Base-by-base conservation (phyloP, 306 rosid genomes). In the Erythrophleum fordii region DNA sequence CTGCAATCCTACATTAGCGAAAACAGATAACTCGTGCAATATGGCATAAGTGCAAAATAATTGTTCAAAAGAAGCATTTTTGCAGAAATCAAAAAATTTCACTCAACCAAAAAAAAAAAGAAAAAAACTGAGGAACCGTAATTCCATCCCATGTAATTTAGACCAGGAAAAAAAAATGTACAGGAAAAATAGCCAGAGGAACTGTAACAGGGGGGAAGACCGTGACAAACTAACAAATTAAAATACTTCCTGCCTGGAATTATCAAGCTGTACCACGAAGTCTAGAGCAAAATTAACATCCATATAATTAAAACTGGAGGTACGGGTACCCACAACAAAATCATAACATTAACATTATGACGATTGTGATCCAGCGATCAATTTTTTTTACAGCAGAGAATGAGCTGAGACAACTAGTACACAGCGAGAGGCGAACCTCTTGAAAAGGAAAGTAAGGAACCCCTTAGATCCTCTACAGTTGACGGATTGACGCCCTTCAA, bases 401-500 rank as follows among this genome's bases (percentile, higher is more conserved):
- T 20, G 25, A 51, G 39, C 10, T 6, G 25, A 69, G 56, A 37
- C 25, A 3, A 44, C 16, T 4, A 5, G 34, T 12, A 20, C 41
- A 3, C 26, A 11, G 31, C 49, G 31, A 67, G 46, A 67, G 4
- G 37, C 77, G n/a, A 83, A 78, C 83, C 81, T 60, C 11, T 58
- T 11, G 23, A 75, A 62, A 52, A 78, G 29, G 11, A 23, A 22
- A 53, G 70, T 17, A 8, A 37, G 37, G 49, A 58, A 72, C 25
- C 34, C 0, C 17, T 11, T 6, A 5, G 51, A 62, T 46, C 69
- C 9, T 14, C 17, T 18, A 28, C 46, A 69, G 76, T 25, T 22
- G 79, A 65, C 72, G 41, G 52, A 28, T 25, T 16, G 74, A 65
- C 72, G 41, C 51, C 41, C 26, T 29, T 42, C 14, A 20, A 34